Base-by-base conservation (phyloP, 2,329 filamentous ascomycete species). In the Trichophyton schoenleinii region DNA sequence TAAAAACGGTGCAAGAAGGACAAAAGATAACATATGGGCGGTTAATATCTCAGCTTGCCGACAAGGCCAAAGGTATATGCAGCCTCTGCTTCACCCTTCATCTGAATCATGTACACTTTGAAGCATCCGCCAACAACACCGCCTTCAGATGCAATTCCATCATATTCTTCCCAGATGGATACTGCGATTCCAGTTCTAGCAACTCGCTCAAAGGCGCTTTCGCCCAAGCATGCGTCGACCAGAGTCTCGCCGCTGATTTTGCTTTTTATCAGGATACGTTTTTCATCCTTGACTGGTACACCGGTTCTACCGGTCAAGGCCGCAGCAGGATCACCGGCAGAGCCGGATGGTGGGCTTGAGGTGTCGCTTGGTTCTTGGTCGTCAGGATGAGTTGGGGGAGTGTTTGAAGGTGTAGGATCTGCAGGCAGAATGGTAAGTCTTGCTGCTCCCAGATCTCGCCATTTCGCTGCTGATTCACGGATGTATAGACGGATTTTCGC, bases 371-470 rank as follows among this genome's bases (percentile, higher is more conserved):
- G 58, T 9, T 59, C 60, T 41, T 61, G 64, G 73, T 71, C 28
- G 18, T 68, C 83, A 74, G 82, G 83, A 48, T 77, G 77, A 72
- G 81, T 82, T 5, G 82, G 83, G 20, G 72, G 67, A 13, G 71
- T 72, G 8, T 69, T 68, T 18, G 72, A 70, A 38, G 70, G 57
- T 9, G 68, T 68, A 1, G 71, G 66, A 3, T 63, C 62, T 1
- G 72, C 59, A 80, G 86, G 83, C 71, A 91, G 85, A 68, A 99
- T 90, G 15, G 88, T 89, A 63, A 99, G 77, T 42, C 85, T 81
- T 63, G 91, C 95, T 67, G 89, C 86, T 65, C 94, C 92, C 77
- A 91, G 85, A 71, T 97, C 91, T 64, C 90, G 86, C 94, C 94
- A 99, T 71, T 92, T 92, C 58, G 84, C 84, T 11, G 83, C 79